Percentiles rank a stretch among this genome's conserved stretches.
Evolutionary conservation across 2,329 filamentous ascomycete species (phyloP).

Genomic region (Penicillium sp.): DNA sequence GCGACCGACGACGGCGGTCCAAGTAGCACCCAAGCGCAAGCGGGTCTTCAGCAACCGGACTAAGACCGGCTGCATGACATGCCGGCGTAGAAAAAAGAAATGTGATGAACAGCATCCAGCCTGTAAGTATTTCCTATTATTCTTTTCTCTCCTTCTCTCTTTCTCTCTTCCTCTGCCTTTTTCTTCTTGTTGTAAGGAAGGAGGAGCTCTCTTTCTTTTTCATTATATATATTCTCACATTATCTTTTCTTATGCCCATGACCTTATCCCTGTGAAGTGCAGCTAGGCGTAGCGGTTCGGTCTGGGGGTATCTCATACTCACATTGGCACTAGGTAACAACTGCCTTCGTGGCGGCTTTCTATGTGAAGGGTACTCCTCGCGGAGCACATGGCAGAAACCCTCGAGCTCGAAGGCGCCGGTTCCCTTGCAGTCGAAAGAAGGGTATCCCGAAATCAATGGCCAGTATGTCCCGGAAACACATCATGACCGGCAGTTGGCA

Average conservation of each 20-base stretch:
- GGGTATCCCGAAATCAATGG: slow-evolving; percentile 44
- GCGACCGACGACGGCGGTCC: slow-evolving; percentile 34
- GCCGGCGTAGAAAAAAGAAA: slow-evolving; percentile 16
- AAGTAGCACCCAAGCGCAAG: slow-evolving; percentile 48
- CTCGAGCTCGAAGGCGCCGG: slow-evolving; percentile 64
- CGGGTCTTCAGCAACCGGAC: slow-evolving; percentile 84
- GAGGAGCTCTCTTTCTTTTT: background rate
- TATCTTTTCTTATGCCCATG: background rate
- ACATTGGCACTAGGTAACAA: slow-evolving; percentile 67
- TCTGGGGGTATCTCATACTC: background rate
- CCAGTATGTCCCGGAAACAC: slow-evolving; percentile 41
- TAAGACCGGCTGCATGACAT: slow-evolving; percentile 67
- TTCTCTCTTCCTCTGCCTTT: background rate
- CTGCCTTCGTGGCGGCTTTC: slow-evolving; percentile 84
- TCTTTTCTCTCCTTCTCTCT: background rate
- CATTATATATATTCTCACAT: background rate
- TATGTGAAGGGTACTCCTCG: slow-evolving; percentile 86
- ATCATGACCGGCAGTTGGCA: slow-evolving; percentile 40
- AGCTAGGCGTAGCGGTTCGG: background rate
- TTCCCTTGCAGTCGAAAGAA: slow-evolving; percentile 84
- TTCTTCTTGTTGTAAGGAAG: background rate
- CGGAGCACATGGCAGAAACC: slow-evolving; percentile 77
- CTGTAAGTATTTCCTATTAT: slow-evolving; percentile 60
- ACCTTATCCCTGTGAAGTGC: background rate
- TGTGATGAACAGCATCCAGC: slow-evolving; percentile 74